A percentile compares a stretch with the other conserved stretches of the same genome.
These are phyloP conservation scores for Brassica napus DNA, from an alignment of 345 rosid genomes.

Conservation along the genomic window DNA sequence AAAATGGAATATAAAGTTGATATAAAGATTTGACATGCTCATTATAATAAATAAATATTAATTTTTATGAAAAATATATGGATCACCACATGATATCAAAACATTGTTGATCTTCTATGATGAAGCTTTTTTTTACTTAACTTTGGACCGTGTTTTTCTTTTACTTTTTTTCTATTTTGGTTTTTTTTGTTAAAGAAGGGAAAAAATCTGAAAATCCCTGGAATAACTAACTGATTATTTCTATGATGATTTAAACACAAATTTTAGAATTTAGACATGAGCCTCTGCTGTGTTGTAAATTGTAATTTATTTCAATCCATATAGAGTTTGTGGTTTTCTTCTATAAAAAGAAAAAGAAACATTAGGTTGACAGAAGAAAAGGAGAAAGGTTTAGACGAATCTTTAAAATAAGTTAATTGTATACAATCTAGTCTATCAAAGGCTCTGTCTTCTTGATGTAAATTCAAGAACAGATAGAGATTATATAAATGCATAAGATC, in stretches of 20 bases:
- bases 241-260: no score
- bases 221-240: no score
- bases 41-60: not conserved
- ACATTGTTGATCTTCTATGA: not conserved
- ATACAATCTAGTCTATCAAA: not conserved
- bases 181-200: no score
- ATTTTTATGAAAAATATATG: not conserved
- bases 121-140: not conserved
- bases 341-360: not conserved
- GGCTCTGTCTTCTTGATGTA: not conserved
- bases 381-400: not conserved
- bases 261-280: not conserved
- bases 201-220: no score
- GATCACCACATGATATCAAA: not conserved
- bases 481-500: slow-evolving; percentile 20
- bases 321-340: not conserved
- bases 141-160: no score
- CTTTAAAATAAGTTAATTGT: not conserved
- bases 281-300: not conserved
- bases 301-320: not conserved
- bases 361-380: not conserved
- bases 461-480: not conserved
- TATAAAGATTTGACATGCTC: not conserved
- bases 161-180: no score
- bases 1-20: not conserved